Base-by-base conservation (phyloP, 116 monocot species). In the Papilionanthe hybrid region DNA sequence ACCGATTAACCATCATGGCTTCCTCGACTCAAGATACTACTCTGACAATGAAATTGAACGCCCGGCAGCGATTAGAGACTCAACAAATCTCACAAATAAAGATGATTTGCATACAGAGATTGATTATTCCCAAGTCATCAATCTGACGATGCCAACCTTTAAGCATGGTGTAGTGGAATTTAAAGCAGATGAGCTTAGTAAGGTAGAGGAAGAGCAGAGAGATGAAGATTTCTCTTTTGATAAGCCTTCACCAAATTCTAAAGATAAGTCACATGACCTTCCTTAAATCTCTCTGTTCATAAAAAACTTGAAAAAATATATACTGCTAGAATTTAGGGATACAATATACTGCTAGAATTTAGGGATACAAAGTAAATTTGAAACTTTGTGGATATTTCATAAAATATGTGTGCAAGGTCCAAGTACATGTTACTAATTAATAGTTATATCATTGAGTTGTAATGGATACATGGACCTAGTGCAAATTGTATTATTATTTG, bases 181-280 rank as follows among this genome's bases (percentile, higher is more conserved):
- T n/a, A 18, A 23, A 11, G n/a, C 13, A 73, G 73, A 9, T 22
- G 86, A 90, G 50, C 75, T 78, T 0, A 42, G 19, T 3, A 48
- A 53, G 12, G 9, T 77, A 73, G 77, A 85, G 42, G 78, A 78
- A 57, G 28, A 30, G 44, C 74, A 82, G 28, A 79, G 43, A 8
- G 78, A 81, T 41, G 78, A 79, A 11, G 86, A 86, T n/a, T 93
- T 93, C 78, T 81, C 89, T 2, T 88, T 87, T 72, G 55, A 30
- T 18, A 90, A 93, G 29, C 58, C 66, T 9, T 22, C 77, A 41
- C 7, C 42, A 20, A 23, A 78, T 44, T 25, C 47, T 68, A 76
- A 56, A 77, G 49, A 67, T 32, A n/a, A 32, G 7, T 44, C 73
- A 73, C 69, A 69, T 32, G 32, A 37, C 32, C 28, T 32, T 69